A percentile compares a stretch with the other conserved stretches of the same genome.
Evolutionary conservation across 2,329 filamentous ascomycete species (phyloP).

Genomic region (Neofusicoccum kwambonambiense): DNA sequence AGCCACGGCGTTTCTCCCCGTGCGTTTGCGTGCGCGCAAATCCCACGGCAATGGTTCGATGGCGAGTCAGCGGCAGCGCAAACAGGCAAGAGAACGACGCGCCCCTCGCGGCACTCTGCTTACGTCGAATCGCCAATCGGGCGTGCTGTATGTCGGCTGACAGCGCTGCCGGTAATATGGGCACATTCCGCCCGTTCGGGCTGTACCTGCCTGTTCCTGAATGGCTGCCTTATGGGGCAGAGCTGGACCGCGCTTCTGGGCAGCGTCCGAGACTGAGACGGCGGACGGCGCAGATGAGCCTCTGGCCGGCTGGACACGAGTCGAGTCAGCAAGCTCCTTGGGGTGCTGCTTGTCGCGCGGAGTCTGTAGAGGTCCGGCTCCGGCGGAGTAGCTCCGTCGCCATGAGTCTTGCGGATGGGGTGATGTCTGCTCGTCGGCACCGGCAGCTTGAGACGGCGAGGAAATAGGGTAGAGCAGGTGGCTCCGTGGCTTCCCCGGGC

Average conservation of each 20-base stretch:
- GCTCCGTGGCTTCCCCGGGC: neutral
- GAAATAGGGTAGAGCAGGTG: neutral
- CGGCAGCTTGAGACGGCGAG: neutral
- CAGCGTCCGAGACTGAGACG: neutral
- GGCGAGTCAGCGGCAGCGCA: neutral
- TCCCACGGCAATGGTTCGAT: neutral
- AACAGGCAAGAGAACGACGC: neutral
- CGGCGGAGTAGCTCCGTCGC: too few species aligned
- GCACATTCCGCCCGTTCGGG: neutral
- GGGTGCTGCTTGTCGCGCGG: neutral
- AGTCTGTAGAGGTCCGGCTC: neutral
- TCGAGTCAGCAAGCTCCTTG: neutral
- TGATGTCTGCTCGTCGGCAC: neutral
- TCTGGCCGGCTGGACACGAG: neutral
- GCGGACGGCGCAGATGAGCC: neutral
- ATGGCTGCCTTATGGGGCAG: neutral
- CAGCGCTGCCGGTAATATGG: neutral
- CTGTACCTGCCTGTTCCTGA: constrained; percentile 11
- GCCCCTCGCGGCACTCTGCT: neutral
- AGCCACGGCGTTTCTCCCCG: neutral
- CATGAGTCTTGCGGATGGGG: neutral
- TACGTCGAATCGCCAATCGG: neutral
- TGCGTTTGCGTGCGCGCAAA: neutral
- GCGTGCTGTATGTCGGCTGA: neutral
- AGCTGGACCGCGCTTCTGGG: neutral